Evolutionary conservation across 371 early-diverging fungal genomes (phyloP), one percentile per base, ranked within the genome.

Genomic region (Apophysomyces trapeziformis): DNA sequence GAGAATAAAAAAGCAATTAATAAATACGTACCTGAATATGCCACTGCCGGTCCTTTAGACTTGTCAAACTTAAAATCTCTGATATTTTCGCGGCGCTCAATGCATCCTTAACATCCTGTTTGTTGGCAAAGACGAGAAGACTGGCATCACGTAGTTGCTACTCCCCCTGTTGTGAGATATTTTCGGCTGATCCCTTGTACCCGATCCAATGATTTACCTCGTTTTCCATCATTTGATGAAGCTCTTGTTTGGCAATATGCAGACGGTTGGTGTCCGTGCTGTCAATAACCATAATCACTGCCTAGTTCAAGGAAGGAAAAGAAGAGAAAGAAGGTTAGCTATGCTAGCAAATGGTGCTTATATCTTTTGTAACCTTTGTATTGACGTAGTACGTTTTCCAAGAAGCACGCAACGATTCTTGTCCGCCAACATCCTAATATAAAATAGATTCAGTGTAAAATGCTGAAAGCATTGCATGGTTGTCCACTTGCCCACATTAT

Each of bases 221-320:
- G 60, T 85, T 84, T 60, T 89, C 90, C 89, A 92, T 85, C 89
- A 92, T 91, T 61, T 83, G 83, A 63, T 87, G 86, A 50, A 92
- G 75, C 68, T 92, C 92, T 44, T 82, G 78, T 66, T 83, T 81
- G 46, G 89, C 84, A 43, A 91, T 73, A 64, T 86, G 83, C 43
- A 92, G 69, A 43, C 92, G 80, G 43, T 87, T 87, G 58, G 76
- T 74, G 67, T 92, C 92, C 36, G 87, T 88, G 67, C 89, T 89
- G 68, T 92, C 92, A 60, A 92, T 86, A 35, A 92, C 92, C 89
- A 91, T 87, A 63, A 92, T 90, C 7, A 91, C 89, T 1, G 92
- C 91, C 77, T 88, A 26, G 32, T 26, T 26, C 32, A 26, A 0
- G 1, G 4, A 7, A 45, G 46, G 61, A 47, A 12, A 21, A 39